Evolutionary conservation across 331 rosid species (phyloP), one percentile per base, ranked within the genome.

Genomic region (Malus hybrid): DNA sequence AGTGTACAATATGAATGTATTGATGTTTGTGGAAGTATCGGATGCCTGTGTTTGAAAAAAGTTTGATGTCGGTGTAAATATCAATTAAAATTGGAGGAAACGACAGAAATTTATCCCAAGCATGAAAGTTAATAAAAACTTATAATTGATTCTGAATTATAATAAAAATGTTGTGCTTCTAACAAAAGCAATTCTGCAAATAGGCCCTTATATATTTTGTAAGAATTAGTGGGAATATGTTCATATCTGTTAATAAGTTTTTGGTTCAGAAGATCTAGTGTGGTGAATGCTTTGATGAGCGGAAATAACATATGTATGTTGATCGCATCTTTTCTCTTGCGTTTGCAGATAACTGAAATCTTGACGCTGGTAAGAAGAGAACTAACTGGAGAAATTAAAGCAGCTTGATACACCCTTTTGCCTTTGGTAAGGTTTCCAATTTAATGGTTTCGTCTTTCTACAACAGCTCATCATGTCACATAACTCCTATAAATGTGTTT

Each of bases 281-380:
- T 28, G n/a, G 19, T 14, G 39, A 62, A 62, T 28, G 39, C 66
- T 50, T 60, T 63, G 67, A 50, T 62, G 8, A 15, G 3, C 15
- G n/a, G 7, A 53, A 19, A 42, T 14, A 63, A 19, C n/a, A 34
- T 70, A 19, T 18, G 29, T 71, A 34, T 61, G 39, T 55, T 55
- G 6, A n/a, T 58, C 74, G 16, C 33, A 10, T 33, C 9, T 18
- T 72, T 39, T 71, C 66, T 66, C 62, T 56, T 81, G 66, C 15
- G 33, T 77, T 78, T 79, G 78, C 88, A 94, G 99, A 76, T 94
- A 75, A 86, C 74, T 63, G 97, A 87, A 74, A 83, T 82, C 81
- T 83, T 94, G 88, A 86, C 86, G 88, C 93, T 92, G 68, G 85
- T 92, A 68, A 90, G 86, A 86, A 84, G 88, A 84, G 89, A 90